Evolutionary conservation across 2,329 filamentous ascomycete species (phyloP).

Genomic region (Alternaria burnsii): DNA sequence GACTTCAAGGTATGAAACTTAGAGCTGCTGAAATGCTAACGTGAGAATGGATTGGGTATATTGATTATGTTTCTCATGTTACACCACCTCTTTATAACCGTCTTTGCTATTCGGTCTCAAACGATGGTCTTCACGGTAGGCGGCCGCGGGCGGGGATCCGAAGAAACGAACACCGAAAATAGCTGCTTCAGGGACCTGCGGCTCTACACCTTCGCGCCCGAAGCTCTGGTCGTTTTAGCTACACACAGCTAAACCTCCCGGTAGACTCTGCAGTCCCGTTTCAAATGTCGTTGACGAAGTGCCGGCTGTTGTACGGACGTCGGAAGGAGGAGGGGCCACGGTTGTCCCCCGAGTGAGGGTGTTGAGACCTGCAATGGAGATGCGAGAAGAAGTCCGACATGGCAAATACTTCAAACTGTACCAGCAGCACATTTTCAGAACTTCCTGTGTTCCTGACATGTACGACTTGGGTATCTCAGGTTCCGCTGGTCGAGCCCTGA

Average conservation of each 20-base stretch:
- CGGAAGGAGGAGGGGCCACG: constrained; percentile 43
- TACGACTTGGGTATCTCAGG: neutral
- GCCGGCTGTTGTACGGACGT: constrained; percentile 33
- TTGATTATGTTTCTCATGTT: neutral
- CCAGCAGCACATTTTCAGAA: neutral
- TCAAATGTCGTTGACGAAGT: constrained; percentile 26
- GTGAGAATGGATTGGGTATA: constrained; percentile 16
- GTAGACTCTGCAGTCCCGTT: constrained; percentile 18
- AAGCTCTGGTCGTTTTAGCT: constrained; percentile 20
- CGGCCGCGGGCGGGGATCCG: constrained; percentile 38
- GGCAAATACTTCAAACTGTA: neutral
- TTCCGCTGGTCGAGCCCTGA: constrained; percentile 1
- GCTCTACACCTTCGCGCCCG: constrained; percentile 34
- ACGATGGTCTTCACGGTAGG: constrained; percentile 19
- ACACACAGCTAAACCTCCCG: constrained; percentile 22
- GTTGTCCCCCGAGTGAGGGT: constrained; percentile 18
- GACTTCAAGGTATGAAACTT: constrained; percentile 1
- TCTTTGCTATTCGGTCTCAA: constrained; percentile 19
- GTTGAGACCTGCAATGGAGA: constrained; percentile 20
- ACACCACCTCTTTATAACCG: constrained; percentile 20
- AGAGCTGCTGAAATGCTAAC: neutral
- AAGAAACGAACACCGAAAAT: constrained; percentile 33
- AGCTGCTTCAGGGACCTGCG: constrained; percentile 28
- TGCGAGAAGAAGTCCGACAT: constrained; percentile 18
- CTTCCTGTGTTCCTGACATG: neutral